Conservation (phyloP, 2,329 filamentous ascomycete genomes). For the Geosmithia morbida region DNA sequence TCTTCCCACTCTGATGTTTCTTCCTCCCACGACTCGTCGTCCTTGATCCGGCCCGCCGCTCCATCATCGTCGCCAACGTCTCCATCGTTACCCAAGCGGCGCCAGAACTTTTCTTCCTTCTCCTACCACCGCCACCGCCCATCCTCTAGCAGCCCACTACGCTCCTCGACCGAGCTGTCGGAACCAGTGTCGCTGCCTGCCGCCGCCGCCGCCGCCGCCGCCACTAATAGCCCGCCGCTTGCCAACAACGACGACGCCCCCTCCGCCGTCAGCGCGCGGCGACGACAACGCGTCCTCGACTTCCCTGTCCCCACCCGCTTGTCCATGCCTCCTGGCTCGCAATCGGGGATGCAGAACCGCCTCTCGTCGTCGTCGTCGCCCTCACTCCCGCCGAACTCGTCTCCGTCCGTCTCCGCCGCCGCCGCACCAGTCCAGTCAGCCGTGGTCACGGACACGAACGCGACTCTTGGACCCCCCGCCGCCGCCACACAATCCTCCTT, state of each 20-base stretch:
- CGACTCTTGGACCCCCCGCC: neutral
- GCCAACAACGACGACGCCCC: neutral
- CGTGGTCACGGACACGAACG: neutral
- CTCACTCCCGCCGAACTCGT: neutral
- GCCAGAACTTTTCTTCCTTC: neutral
- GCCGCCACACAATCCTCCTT: neutral
- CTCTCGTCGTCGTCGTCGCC: constrained; percentile 9
- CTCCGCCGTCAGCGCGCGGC: neutral
- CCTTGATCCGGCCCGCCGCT: neutral
- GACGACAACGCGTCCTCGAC: constrained; percentile 1
- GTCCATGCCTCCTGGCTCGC: constrained; percentile 11
- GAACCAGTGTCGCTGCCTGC: neutral
- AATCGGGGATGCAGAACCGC: constrained; percentile 12
- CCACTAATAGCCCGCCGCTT: neutral
- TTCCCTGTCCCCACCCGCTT: neutral
- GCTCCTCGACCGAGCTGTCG: neutral
- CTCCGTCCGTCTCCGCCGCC: constrained; percentile 6
- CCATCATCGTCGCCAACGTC: neutral
- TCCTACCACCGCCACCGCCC: neutral
- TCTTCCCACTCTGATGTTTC: neutral
- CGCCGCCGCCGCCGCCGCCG: neutral
- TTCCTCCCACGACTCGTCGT: neutral
- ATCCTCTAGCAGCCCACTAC: neutral
- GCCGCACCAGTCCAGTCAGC: neutral
- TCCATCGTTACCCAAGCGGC: neutral